A percentile compares a stretch with the other conserved stretches of the same genome.
phyloP scores from a whole-genome alignment of 208 protist genomes.

The Trypanosoma congolense region DNA sequence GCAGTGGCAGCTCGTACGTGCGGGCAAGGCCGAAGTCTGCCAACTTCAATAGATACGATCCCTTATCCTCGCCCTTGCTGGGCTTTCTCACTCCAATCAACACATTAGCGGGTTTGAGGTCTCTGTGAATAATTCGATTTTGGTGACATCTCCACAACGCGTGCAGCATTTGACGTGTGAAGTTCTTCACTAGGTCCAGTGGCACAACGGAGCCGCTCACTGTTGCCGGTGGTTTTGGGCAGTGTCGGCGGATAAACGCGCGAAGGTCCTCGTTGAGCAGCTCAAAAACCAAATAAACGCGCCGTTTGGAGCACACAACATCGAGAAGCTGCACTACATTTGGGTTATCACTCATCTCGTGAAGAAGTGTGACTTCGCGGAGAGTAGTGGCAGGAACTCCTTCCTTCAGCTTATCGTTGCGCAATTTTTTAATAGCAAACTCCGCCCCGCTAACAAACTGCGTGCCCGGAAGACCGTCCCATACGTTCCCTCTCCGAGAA shows the following conservation, averaged over 20 bases:
- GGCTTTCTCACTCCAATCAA: slow-evolving; percentile 44
- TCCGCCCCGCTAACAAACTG: slow-evolving; percentile 46
- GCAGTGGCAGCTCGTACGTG: slow-evolving; percentile 77
- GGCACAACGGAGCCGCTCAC: slow-evolving; percentile 47
- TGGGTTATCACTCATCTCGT: slow-evolving; percentile 84
- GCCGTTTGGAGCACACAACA: slow-evolving; percentile 93
- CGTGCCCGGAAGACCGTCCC: slow-evolving; percentile 89
- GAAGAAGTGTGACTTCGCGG: slow-evolving; percentile 89
- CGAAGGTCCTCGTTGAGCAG: slow-evolving; percentile 95
- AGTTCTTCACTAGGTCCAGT: slow-evolving; percentile 58
- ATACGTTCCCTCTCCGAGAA: slow-evolving; percentile 95
- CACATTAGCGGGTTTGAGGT: slow-evolving; percentile 87
- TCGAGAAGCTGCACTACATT: slow-evolving; percentile 93
- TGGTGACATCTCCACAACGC: slow-evolving; percentile 86
- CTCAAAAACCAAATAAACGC: slow-evolving; percentile 97
- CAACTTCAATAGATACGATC: slow-evolving; percentile 70
- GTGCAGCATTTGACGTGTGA: slow-evolving; percentile 75
- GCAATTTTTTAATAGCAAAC: slow-evolving; percentile 82
- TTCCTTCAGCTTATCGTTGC: slow-evolving; percentile 63
- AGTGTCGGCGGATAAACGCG: slow-evolving; percentile 59
- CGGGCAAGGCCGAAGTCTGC: slow-evolving; percentile 89
- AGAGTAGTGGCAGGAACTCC: slow-evolving; percentile 90
- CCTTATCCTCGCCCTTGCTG: background rate
- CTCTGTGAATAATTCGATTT: slow-evolving; percentile 82
- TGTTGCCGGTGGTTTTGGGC: slow-evolving; percentile 25